phyloP scores from a whole-genome alignment of 75 land plant species.

The Gnetum montanum region DNA sequence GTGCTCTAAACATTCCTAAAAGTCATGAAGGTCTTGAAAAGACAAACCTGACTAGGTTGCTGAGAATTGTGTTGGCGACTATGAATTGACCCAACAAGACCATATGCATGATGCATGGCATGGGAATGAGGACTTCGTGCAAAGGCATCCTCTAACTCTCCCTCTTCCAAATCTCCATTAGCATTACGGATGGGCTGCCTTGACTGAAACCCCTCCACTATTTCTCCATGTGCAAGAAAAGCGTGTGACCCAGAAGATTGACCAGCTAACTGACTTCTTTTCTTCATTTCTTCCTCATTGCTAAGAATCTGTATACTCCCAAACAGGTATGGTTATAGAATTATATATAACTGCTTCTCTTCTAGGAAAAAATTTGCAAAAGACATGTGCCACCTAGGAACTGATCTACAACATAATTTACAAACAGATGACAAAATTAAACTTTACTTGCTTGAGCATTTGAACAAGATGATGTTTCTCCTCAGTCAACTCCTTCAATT shows the following conservation, averaged over 20 bases:
- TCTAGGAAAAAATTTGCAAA: no score
- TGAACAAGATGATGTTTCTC: conserved; percentile 44
- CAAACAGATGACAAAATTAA: neutral
- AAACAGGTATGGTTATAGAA: no score
- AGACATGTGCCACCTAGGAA: no score
- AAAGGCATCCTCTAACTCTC: conserved; percentile 27
- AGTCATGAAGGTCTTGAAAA: conserved; percentile 3
- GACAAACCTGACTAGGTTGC: conserved; percentile 2
- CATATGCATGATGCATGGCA: conserved; percentile 6
- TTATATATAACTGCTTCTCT: no score
- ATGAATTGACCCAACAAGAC: conserved; percentile 11
- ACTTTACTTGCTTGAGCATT: conserved; percentile 33
- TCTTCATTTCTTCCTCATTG: conserved; percentile 33
- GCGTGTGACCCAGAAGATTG: conserved; percentile 10
- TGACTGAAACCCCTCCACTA: conserved; percentile 7
- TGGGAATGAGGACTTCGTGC: conserved; percentile 20
- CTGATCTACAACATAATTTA: no score
- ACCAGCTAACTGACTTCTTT: conserved; percentile 13
- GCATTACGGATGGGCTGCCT: conserved; percentile 5
- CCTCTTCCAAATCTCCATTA: conserved; percentile 31
- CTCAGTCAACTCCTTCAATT: conserved; percentile 29
- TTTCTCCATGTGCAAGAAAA: conserved; percentile 3
- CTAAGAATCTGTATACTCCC: conserved; percentile 29
- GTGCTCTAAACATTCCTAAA: neutral
- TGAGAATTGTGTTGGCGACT: conserved; percentile 18